Conservation (phyloP, 306 rosid genomes). For the Geum urbanum region DNA sequence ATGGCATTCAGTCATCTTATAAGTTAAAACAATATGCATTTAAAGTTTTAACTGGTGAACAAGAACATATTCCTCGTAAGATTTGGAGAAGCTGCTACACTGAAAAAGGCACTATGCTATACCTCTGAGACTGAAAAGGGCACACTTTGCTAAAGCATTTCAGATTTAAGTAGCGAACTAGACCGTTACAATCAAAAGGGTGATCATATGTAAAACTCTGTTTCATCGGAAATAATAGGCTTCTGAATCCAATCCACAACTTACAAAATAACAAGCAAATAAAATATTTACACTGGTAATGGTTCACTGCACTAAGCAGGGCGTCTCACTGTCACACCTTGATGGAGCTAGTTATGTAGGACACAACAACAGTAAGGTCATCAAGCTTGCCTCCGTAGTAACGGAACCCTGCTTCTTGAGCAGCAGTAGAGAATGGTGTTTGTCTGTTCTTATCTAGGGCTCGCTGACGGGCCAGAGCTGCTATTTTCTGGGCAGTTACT, state of each 20-base stretch:
- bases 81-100: too few relatives aligned
- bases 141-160: too few relatives aligned
- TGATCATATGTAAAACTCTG: not conserved
- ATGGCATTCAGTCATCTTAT: not conserved
- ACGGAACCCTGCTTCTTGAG: conserved; percentile 81
- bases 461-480: conserved; percentile 74
- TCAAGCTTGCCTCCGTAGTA: conserved; percentile 90
- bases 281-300: not conserved
- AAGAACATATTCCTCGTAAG: too few relatives aligned
- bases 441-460: conserved; percentile 63
- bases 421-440: conserved; percentile 81
- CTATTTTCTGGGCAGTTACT: conserved; percentile 76
- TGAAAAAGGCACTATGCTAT: not conserved
- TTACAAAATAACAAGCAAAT: not conserved
- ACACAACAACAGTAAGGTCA: conserved; percentile 77
- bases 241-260: not conserved
- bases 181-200: not conserved
- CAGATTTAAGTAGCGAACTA: not conserved
- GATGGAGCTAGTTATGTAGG: conserved; percentile 46
- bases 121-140: too few relatives aligned
- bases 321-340: conserved; percentile 15
- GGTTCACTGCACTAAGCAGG: not conserved
- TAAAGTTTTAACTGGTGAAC: too few relatives aligned
- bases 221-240: not conserved
- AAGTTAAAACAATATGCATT: too few relatives aligned